Conservation (phyloP, 1,284 basidiomycete genomes). For the Austroboletus niveus region DNA sequence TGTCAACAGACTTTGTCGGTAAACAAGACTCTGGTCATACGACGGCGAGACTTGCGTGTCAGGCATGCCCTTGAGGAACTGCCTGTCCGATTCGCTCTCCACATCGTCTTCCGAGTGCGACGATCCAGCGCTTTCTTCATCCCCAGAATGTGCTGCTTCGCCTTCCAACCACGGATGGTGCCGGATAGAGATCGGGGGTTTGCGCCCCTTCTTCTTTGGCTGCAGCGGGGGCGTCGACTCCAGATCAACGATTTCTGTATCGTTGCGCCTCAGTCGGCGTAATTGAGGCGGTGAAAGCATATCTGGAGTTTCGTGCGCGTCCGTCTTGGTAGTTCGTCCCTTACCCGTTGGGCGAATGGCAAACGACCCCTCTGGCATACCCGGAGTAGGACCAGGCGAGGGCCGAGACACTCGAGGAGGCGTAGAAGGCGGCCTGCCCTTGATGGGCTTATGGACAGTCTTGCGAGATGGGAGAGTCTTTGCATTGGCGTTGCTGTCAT, state of each 20-base stretch:
- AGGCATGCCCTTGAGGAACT: conserved; percentile 63
- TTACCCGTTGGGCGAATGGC: conserved; percentile 48
- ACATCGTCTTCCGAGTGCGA: conserved; percentile 56
- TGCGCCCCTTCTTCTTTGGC: conserved; percentile 37
- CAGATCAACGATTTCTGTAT: conserved; percentile 22
- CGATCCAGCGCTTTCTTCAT: conserved; percentile 65
- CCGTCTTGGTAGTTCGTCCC: conserved; percentile 28
- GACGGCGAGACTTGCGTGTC: conserved; percentile 74
- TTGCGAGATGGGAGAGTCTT: conserved; percentile 1
- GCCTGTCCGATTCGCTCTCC: conserved; percentile 67
- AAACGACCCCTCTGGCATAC: conserved; percentile 48
- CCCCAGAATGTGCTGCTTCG: conserved; percentile 77
- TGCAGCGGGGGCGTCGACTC: conserved; percentile 16
- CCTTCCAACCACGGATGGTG: conserved; percentile 58
- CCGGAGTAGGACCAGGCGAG: conserved; percentile 17
- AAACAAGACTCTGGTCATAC: conserved; percentile 69
- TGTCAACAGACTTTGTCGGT: conserved; percentile 68
- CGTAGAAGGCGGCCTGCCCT: conserved; percentile 44
- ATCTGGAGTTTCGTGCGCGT: conserved; percentile 35
- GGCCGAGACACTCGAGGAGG: conserved; percentile 29
- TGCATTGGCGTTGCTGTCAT: conserved; percentile 11
- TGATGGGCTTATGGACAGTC: conserved; percentile 20
- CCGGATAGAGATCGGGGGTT: conserved; percentile 35
- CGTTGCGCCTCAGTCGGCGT: conserved; percentile 42
- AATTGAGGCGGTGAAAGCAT: conserved; percentile 39